phyloP scores from a whole-genome alignment of 2,329 filamentous ascomycete genomes.

The Lachnellula subtilissima region DNA sequence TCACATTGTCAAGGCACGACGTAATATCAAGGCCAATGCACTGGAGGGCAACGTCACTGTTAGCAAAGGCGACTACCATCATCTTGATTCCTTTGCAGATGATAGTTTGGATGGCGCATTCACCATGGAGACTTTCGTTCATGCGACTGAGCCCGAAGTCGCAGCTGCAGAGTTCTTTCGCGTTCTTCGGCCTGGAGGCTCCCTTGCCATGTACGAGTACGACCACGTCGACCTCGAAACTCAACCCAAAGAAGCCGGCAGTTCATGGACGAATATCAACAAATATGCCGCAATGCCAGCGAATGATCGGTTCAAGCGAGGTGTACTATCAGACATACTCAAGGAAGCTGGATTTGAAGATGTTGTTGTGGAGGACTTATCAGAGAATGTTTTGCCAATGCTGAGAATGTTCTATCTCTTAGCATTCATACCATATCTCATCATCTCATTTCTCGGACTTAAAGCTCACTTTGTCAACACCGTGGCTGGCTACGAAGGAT shows the following conservation, averaged over 20 bases:
- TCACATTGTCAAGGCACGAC: constrained; percentile 41
- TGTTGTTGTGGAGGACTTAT: constrained; percentile 40
- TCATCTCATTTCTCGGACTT: constrained; percentile 40
- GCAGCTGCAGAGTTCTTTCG: constrained; percentile 44
- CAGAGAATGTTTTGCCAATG: constrained; percentile 45
- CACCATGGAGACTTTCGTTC: constrained; percentile 53
- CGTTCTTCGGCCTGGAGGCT: constrained; percentile 43
- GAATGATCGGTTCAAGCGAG: constrained; percentile 35
- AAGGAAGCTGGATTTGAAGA: constrained; percentile 32
- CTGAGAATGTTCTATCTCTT: constrained; percentile 43
- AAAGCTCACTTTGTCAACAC: constrained; percentile 45
- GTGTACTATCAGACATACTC: constrained; percentile 38
- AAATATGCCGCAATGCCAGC: constrained; percentile 43
- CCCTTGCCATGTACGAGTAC: constrained; percentile 43
- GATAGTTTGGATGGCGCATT: constrained; percentile 47
- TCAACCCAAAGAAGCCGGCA: constrained; percentile 27
- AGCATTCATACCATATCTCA: constrained; percentile 42
- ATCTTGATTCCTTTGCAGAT: constrained; percentile 38
- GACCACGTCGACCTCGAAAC: constrained; percentile 34
- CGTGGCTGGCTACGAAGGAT: constrained; percentile 36
- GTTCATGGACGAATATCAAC: constrained; percentile 37
- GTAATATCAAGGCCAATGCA: constrained; percentile 35
- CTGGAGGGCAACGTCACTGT: constrained; percentile 36
- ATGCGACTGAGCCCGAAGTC: constrained; percentile 43
- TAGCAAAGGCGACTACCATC: constrained; percentile 46